Percentiles rank a stretch among this genome's conserved stretches.
Conservation (phyloP, 345 rosid genomes). For the Rhodamnia rubescens region DNA sequence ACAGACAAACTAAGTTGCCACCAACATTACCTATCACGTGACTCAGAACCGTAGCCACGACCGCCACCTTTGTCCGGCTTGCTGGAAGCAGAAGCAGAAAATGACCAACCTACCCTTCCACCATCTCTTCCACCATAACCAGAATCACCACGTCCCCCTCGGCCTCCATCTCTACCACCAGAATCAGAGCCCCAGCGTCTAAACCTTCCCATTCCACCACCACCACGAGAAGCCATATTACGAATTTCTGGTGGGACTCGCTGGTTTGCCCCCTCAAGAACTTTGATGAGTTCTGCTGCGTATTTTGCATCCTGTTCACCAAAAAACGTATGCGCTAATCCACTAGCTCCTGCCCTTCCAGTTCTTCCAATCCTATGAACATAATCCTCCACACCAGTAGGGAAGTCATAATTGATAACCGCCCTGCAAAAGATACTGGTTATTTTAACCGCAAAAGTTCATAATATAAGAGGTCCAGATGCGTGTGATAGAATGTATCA, state of each 20-base stretch:
- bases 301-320: slow-evolving; percentile 88
- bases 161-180: slow-evolving; percentile 61
- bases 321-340: slow-evolving; percentile 72
- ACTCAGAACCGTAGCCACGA: slow-evolving; percentile 31
- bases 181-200: slow-evolving; percentile 68
- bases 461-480: neutral
- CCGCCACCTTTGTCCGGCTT: slow-evolving; percentile 31
- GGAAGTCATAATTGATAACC: slow-evolving; percentile 92
- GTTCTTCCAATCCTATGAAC: slow-evolving; percentile 98
- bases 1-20: neutral
- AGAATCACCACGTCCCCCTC: slow-evolving; percentile 33
- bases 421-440: slow-evolving; percentile 33
- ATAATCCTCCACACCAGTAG: slow-evolving; percentile 95
- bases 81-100: neutral
- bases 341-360: slow-evolving; percentile 98
- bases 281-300: slow-evolving; percentile 77
- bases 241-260: slow-evolving; percentile 77
- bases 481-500: neutral
- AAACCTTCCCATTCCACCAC: slow-evolving; percentile 59
- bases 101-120: slow-evolving; percentile 34
- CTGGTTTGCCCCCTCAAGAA: slow-evolving; percentile 91
- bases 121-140: slow-evolving; percentile 47
- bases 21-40: slow-evolving; percentile 54
- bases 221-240: slow-evolving; percentile 77
- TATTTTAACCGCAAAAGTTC: neutral